These are phyloP conservation scores for Nemophila menziesii DNA, from an alignment of 257 asterid genomes.

Conservation along the genomic window DNA sequence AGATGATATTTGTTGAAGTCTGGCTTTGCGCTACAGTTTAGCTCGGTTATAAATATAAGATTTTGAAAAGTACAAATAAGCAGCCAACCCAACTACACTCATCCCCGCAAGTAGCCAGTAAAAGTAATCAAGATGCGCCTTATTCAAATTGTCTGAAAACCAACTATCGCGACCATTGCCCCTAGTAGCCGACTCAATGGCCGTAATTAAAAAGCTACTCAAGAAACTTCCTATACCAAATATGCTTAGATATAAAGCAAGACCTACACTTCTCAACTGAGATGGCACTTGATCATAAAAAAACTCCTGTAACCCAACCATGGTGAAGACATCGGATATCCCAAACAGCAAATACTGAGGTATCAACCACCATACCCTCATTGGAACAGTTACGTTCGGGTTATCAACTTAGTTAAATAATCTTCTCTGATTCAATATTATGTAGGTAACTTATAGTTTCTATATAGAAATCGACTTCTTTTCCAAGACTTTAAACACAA, in stretches of 20 bases:
- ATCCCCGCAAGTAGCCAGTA: slow-evolving; percentile 15
- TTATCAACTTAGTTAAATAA: too few species aligned
- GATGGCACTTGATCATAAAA: slow-evolving; percentile 24
- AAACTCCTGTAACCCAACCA: slow-evolving; percentile 25
- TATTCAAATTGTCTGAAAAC: slow-evolving; percentile 17
- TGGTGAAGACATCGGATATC: slow-evolving; percentile 8
- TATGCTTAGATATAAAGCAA: slow-evolving; percentile 21
- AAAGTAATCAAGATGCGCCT: slow-evolving; percentile 15
- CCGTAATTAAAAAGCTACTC: slow-evolving; percentile 19
- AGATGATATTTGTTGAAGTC: not conserved
- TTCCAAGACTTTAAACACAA: too few species aligned
- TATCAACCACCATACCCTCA: slow-evolving; percentile 21
- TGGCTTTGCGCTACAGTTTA: not conserved
- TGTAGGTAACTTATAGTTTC: too few species aligned
- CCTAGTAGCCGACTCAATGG: slow-evolving; percentile 1
- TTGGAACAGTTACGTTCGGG: slow-evolving; percentile 13
- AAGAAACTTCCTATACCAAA: slow-evolving; percentile 20
- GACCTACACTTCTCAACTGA: slow-evolving; percentile 18
- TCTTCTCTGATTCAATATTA: too few species aligned
- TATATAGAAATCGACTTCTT: too few species aligned
- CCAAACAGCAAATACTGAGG: slow-evolving; percentile 21
- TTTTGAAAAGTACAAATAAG: slow-evolving; percentile 4
- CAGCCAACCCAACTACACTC: not conserved
- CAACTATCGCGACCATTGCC: slow-evolving; percentile 6
- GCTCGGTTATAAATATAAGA: slow-evolving; percentile 8